Base-by-base conservation (phyloP, 2,329 filamentous ascomycete genomes). In the Didymella pinodella region DNA sequence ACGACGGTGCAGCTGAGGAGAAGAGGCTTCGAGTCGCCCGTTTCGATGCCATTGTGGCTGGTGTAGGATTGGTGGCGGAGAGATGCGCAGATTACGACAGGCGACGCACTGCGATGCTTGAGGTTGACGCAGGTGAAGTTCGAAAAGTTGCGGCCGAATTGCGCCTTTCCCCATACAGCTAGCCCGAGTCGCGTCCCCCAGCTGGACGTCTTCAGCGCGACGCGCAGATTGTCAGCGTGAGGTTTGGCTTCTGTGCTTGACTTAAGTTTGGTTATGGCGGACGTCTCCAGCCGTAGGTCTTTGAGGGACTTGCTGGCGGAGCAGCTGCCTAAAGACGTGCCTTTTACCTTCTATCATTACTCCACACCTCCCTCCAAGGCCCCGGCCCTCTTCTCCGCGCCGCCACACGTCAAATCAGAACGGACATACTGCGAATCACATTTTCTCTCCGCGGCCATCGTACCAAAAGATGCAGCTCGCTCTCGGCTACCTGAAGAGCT, bases 391-490 rank as follows among this genome's bases (percentile, higher is more conserved):
- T 97, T 90, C 79, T 89, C 91, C 34, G 85, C 93, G 32, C 88
- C 91, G 4, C 91, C 91, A 4, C 87, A 88, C 57, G 81, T 86
- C 64, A 85, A 85, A 43, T 85, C 90, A 8, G 90, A 96, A 72
- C 84, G 86, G 59, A 99, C 95, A 0, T 94, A 89, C 68, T 90
- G 91, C 79, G 92, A 97, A 76, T 93, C 86, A 46, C 95, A 99
- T 75, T 96, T 90, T 64, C 80, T 91, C 20, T 81, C 85, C 6
- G 83, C 87, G 20, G 86, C 85, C 0, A 82, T 86, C 61, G 69
- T 45, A 50, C 70, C 59, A 56, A 66, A 69, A 26, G 73, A 78
- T 48, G 63, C 67, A 3, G 63, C 69, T 28, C 61, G 57, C 40
- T 59, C 65, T 16, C 53, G 36, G 10, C 16, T 59, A 2, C 63